These are phyloP conservation scores for Chytridiales sp. DNA, from an alignment of 371 early-diverging fungal genomes.

Conservation along the genomic window DNA sequence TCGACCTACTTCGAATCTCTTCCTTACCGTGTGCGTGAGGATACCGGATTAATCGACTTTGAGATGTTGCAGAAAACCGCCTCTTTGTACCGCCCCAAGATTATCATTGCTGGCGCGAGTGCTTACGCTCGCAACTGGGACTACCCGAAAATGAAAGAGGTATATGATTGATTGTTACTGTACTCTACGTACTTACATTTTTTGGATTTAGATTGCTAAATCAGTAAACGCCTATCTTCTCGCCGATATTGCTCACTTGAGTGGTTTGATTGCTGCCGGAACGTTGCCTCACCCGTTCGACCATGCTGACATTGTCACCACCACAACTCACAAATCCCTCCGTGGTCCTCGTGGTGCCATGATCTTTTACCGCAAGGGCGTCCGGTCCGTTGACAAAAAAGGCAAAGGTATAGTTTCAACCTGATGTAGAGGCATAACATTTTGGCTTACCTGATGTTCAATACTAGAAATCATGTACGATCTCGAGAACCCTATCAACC, in stretches of 20 bases:
- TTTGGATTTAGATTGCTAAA: constrained; percentile 69
- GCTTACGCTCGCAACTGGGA: constrained; percentile 97
- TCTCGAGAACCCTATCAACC: constrained; percentile 91
- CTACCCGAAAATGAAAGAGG: constrained; percentile 86
- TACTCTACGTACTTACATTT: neutral
- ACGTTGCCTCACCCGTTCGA: constrained; percentile 91
- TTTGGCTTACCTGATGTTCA: neutral
- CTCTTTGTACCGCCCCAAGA: constrained; percentile 91
- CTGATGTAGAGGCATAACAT: neutral
- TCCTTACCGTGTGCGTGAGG: constrained; percentile 92
- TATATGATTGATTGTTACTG: constrained; percentile 21
- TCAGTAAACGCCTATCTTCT: constrained; percentile 88
- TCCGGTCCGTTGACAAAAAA: constrained; percentile 78
- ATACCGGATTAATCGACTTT: constrained; percentile 94
- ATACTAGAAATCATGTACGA: constrained; percentile 73
- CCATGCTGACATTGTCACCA: constrained; percentile 97
- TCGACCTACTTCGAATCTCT: constrained; percentile 96
- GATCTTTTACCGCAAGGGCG: constrained; percentile 97
- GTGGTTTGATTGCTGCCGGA: constrained; percentile 89
- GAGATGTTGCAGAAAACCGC: constrained; percentile 85
- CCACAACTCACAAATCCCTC: constrained; percentile 98
- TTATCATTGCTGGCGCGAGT: constrained; percentile 97
- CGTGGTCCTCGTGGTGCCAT: constrained; percentile 98
- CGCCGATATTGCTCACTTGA: constrained; percentile 98
- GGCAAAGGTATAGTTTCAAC: too few species aligned